phyloP scores from a whole-genome alignment of 1,139 yeast genomes.

The Nakaseomyces glabratus region DNA sequence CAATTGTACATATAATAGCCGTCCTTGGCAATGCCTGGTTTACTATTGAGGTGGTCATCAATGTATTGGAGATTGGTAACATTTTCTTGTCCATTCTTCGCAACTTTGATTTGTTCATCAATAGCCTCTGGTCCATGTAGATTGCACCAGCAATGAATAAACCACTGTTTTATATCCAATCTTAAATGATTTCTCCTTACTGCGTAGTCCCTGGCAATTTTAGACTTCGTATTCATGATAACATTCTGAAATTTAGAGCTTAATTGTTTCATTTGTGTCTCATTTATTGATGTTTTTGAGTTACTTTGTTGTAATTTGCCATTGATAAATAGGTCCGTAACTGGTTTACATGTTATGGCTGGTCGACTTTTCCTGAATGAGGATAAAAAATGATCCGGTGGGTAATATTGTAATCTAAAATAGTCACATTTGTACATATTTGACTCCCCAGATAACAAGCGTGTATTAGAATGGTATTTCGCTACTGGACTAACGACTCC shows the following conservation, averaged over 20 bases:
- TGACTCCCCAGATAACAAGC: slow-evolving; percentile 17
- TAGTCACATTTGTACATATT: slow-evolving; percentile 26
- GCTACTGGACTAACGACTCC: slow-evolving; percentile 8
- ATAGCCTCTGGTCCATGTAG: slow-evolving; percentile 20
- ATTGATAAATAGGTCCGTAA: slow-evolving; percentile 24
- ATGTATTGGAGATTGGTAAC: slow-evolving; percentile 10
- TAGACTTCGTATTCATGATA: slow-evolving; percentile 19
- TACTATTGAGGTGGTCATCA: slow-evolving; percentile 13
- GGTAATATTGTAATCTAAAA: slow-evolving; percentile 35
- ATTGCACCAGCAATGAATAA: slow-evolving; percentile 28
- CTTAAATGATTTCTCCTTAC: slow-evolving; percentile 35
- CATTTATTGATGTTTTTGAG: slow-evolving; percentile 8
- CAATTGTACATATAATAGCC: slow-evolving; percentile 42
- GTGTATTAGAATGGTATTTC: slow-evolving; percentile 10
- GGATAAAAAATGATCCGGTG: slow-evolving; percentile 39
- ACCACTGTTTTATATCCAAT: slow-evolving; percentile 34
- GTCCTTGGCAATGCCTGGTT: slow-evolving; percentile 30
- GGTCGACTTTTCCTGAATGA: slow-evolving; percentile 45
- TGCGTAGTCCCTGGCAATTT: slow-evolving; percentile 37
- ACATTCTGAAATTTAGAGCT: slow-evolving; percentile 5
- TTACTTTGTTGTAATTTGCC: slow-evolving; percentile 16
- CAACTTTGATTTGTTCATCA: slow-evolving; percentile 10
- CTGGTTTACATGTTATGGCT: slow-evolving; percentile 31
- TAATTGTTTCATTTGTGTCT: slow-evolving; percentile 2
- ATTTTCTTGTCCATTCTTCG: not conserved